Evolutionary conservation across 768 basidiomycete species (phyloP).

Genomic region (Myochromella boudieri): DNA sequence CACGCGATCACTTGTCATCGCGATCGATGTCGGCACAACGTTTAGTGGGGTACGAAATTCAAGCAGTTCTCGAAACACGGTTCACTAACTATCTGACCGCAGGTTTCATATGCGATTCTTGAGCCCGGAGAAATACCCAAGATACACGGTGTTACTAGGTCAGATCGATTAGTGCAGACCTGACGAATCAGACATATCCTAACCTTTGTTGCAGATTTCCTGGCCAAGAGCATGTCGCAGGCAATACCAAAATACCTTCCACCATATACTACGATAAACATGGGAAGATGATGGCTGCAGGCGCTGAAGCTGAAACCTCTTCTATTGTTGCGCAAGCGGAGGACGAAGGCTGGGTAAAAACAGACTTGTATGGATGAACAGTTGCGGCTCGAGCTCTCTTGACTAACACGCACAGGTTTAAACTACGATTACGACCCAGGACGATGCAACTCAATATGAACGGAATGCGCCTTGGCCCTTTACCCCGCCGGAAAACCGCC

Average conservation of each 20-base stretch:
- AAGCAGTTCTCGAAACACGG: not conserved
- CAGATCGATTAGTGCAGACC: slow-evolving; percentile 13
- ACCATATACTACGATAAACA: slow-evolving; percentile 70
- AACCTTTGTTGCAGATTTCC: slow-evolving; percentile 55
- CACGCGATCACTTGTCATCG: slow-evolving; percentile 67
- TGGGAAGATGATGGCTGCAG: slow-evolving; percentile 68
- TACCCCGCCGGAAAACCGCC: slow-evolving; percentile 66
- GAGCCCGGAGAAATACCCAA: slow-evolving; percentile 81
- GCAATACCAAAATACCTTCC: slow-evolving; percentile 82
- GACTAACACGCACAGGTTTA: slow-evolving; percentile 51
- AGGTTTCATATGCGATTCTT: slow-evolving; percentile 79
- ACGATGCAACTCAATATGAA: slow-evolving; percentile 84
- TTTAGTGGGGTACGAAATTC: slow-evolving; percentile 63
- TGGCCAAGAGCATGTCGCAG: slow-evolving; percentile 83
- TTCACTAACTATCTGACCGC: slow-evolving; percentile 7
- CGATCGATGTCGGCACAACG: slow-evolving; percentile 81
- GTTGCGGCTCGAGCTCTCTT: slow-evolving; percentile 2
- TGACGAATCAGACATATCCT: slow-evolving; percentile 1
- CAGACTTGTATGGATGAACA: slow-evolving; percentile 58
- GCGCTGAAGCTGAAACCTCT: slow-evolving; percentile 72
- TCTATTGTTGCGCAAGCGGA: slow-evolving; percentile 63
- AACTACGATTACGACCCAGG: slow-evolving; percentile 74
- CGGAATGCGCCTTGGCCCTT: slow-evolving; percentile 71
- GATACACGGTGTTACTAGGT: slow-evolving; percentile 81
- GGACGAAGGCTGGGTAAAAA: slow-evolving; percentile 76